Percentiles rank a stretch among this genome's conserved stretches.
Conservation (phyloP, 441 rosid species). For the Populus hybrid region DNA sequence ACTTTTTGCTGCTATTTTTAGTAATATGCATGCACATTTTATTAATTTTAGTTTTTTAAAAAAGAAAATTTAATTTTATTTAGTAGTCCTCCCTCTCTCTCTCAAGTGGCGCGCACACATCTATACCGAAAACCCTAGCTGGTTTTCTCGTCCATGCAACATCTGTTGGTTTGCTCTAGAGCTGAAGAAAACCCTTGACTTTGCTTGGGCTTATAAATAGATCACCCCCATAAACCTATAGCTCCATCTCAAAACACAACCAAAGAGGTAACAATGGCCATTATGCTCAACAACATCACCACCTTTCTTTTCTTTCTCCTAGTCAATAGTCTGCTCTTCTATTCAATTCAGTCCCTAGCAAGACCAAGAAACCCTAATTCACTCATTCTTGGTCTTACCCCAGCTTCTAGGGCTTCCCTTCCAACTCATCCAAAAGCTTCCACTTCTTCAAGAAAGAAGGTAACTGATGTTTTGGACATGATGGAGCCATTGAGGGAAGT, state of each 20-base stretch:
- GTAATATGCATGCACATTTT: neutral
- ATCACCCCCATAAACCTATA: neutral
- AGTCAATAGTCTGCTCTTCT: neutral
- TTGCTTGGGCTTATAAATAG: conserved; percentile 3
- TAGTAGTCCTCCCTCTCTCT: neutral
- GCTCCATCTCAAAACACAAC: neutral
- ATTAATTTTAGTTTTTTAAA: too few relatives aligned
- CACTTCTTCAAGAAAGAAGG: conserved; percentile 22
- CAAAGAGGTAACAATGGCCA: neutral
- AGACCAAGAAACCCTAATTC: conserved; percentile 31
- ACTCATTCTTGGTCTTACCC: conserved; percentile 53
- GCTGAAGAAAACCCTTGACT: neutral
- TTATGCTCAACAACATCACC: neutral
- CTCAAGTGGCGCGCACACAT: neutral
- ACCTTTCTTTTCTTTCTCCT: conserved; percentile 29
- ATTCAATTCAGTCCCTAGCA: conserved; percentile 35
- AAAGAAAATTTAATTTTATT: too few relatives aligned
- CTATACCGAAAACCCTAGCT: neutral
- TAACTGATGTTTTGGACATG: conserved; percentile 28
- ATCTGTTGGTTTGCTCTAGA: neutral
- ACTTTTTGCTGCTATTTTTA: neutral
- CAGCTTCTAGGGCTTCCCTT: conserved; percentile 36
- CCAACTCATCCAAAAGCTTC: conserved; percentile 29
- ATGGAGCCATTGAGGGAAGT: conserved; percentile 58
- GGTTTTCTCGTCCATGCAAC: neutral